A percentile compares a stretch with the other conserved stretches of the same genome.
These are phyloP conservation scores for Aspergillus sp. DNA, from an alignment of 2,329 filamentous ascomycete species.

Conservation along the genomic window DNA sequence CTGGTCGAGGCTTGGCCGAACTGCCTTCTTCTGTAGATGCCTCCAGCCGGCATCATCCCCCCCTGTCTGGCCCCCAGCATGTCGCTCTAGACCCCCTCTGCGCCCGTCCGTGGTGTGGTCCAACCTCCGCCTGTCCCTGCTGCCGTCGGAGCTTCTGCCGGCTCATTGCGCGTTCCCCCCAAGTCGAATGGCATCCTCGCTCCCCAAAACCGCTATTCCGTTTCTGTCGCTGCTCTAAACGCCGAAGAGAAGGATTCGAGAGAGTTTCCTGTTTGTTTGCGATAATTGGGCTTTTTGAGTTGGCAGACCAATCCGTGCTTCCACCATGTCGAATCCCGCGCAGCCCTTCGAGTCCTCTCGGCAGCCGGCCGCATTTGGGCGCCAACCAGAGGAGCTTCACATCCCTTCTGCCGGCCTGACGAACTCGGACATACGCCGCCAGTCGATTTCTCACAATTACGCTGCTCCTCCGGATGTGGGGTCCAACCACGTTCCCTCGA, in stretches of 20 bases:
- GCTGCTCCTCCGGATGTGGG: conserved; percentile 42
- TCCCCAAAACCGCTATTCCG: neutral
- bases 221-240: neutral
- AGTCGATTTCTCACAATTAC: conserved; percentile 39
- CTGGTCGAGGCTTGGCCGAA: neutral
- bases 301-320: conserved; percentile 5
- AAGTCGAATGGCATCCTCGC: neutral
- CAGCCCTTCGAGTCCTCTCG: conserved; percentile 44
- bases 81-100: conserved; percentile 9
- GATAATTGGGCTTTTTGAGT: neutral
- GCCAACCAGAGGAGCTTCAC: conserved; percentile 49
- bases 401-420: conserved; percentile 35
- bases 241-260: neutral
- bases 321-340: conserved; percentile 34
- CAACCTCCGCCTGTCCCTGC: conserved; percentile 38
- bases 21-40: neutral
- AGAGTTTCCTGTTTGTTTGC: neutral
- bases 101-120: conserved; percentile 35
- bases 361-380: conserved; percentile 38
- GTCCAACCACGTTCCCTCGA: conserved; percentile 42
- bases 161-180: conserved; percentile 24
- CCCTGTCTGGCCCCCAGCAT: conserved; percentile 9
- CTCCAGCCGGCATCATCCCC: neutral
- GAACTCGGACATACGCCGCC: conserved; percentile 30
- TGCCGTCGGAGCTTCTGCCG: conserved; percentile 38